Evolutionary conservation across 78 protist species (phyloP), one percentile per base, ranked within the genome.

Genomic region (Diacronema lutheri): DNA sequence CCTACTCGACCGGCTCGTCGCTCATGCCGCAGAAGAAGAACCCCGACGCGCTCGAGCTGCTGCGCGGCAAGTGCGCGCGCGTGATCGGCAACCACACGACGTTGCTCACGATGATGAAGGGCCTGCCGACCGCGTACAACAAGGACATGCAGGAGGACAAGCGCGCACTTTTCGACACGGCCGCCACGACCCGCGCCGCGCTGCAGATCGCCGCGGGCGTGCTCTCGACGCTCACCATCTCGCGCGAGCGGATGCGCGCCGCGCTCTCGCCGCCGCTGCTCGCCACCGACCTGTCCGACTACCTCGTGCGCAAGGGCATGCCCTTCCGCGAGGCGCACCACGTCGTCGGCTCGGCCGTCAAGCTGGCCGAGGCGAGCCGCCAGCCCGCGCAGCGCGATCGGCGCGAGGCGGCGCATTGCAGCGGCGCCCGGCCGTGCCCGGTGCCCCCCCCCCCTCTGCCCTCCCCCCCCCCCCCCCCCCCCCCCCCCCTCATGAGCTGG

Each of bases 21-120:
- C 77, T 93, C 29, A 93, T 93, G 95, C 95, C 95, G 64, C 95
- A 93, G 35, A 93, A 93, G 90, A 93, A 91, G 84, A 93, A 93
- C 61, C 89, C 95, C 23, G 95, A 93, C 64, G 81, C 92, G 26
- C 66, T 84, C 19, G 95, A 93, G 87, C 92, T 93, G 41, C 87
- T 93, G 40, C 58, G 95, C 25, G 93, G 95, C 69, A 90, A 91
- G 83, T 4, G 61, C 4, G 93, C 89, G 14, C 77, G 95, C 26
- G 64, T 83, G 23, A 20, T 86, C 35, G 95, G 94, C 29, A 23
- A 44, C 73, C 55, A 76, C 26, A 2, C 23, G 5, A 60, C 29
- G 33, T 9, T 90, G 66, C 79, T 89, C 40, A 16, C 65, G 57
- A 41, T 38, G 41, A 73, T 86, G 62, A 86, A 91, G 57, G 95